Evolutionary conservation across 2,329 filamentous ascomycete species (phyloP), one percentile per base, ranked within the genome.

Genomic region (Alternaria hordeiaustralica): DNA sequence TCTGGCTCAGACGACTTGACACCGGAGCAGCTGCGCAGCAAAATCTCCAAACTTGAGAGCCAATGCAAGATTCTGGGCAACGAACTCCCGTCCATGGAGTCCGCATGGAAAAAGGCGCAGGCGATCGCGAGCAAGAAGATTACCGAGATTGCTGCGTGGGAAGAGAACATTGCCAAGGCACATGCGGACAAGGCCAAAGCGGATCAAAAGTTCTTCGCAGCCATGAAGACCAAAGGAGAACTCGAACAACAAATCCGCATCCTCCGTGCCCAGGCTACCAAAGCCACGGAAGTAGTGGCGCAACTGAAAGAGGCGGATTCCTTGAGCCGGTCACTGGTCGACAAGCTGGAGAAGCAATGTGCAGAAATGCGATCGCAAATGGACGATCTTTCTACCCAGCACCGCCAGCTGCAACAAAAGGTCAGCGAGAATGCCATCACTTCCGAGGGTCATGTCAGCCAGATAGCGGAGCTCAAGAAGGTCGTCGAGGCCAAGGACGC

Each of bases 181-280:
- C 88, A 88, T 44, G 92, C 93, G 0, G 94, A 99, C 81, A 99
- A 99, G 83, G 90, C 91, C 68, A 98, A 97, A 80, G 95, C 95
- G 1, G 96, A 99, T 75, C 95, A 98, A 76, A 98, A 98, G 81
- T 99, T 97, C 78, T 98, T 98, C 79, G 93, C 92, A 1, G 93
- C 94, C 9, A 94, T 97, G 85, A 97, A 97, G 78, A 91, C 94
- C 71, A 96, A 95, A 75, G 95, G 98, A 75, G 90, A 92, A 47
- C 87, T 93, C 55, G 91, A 94, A 61, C 86, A 88, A 62, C 95
- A 98, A 81, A 90, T 96, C 50, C 87, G 92, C 70, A 87, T 90
- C 4, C 83, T 97, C 61, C 89, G 93, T 64, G 86, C 89, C 65
- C 94, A 98, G 78, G 96, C 95, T 75, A 86, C 88, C 51, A 97